Evolutionary conservation across 176 grass and related monocot genomes (phyloP).

Genomic region (Ensete glaucum): DNA sequence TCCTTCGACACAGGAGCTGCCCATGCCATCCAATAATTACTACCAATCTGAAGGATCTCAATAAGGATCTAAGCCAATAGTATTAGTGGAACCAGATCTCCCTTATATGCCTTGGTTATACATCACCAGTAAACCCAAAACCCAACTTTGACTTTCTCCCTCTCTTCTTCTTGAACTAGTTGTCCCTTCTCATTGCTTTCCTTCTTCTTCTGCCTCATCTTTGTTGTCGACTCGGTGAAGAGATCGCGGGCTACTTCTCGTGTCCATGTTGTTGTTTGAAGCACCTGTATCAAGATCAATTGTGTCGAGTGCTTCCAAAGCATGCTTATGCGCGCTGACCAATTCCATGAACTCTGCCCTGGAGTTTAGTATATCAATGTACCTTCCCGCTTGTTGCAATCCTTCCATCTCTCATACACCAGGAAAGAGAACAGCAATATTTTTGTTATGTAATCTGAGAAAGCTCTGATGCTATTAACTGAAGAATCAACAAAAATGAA

Average conservation of each 20-base stretch:
- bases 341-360: slow-evolving; percentile 73
- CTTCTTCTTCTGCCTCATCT: slow-evolving; percentile 27
- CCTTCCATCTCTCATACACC: slow-evolving; percentile 74
- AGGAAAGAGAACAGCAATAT: not conserved
- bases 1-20: slow-evolving; percentile 58
- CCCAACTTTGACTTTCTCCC: slow-evolving; percentile 74
- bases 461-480: not conserved
- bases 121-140: slow-evolving; percentile 91
- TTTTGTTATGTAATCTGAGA: not conserved
- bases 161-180: slow-evolving; percentile 73
- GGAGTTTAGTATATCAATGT: slow-evolving; percentile 47
- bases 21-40: slow-evolving; percentile 96
- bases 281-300: slow-evolving; percentile 17
- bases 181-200: slow-evolving; percentile 36
- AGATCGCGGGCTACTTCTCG: slow-evolving; percentile 7
- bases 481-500: not conserved
- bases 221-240: slow-evolving; percentile 21
- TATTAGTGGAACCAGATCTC: slow-evolving; percentile 61
- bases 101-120: slow-evolving; percentile 65
- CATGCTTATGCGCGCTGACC: slow-evolving; percentile 59
- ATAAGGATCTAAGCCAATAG: slow-evolving; percentile 60
- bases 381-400: slow-evolving; percentile 68
- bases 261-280: not conserved
- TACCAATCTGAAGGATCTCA: slow-evolving; percentile 68
- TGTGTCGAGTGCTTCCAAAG: slow-evolving; percentile 38